These are phyloP conservation scores for Conticribra guillardii DNA, from an alignment of 108 stramenopile genomes.

Conservation along the genomic window DNA sequence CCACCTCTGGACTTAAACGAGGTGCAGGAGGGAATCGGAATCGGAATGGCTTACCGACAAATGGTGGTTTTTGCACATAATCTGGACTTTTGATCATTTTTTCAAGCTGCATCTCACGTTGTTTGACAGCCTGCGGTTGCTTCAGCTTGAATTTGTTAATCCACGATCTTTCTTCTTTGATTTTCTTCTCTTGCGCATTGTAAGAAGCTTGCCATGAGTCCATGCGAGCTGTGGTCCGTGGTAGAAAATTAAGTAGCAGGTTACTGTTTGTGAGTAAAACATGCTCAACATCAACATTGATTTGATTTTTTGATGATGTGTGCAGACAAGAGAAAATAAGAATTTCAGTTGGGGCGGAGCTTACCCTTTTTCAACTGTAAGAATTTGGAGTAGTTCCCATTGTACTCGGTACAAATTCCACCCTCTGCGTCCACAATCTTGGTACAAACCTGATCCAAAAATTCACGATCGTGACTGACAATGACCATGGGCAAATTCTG, in stretches of 20 bases:
- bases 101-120: slow-evolving; percentile 75
- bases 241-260: no score
- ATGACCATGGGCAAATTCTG: slow-evolving; percentile 97
- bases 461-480: slow-evolving; percentile 98
- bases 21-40: slow-evolving; percentile 97
- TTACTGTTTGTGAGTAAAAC: no score
- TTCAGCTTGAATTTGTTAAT: slow-evolving; percentile 91
- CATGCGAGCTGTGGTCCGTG: slow-evolving; percentile 60
- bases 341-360: no score
- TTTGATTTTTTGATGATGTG: no score
- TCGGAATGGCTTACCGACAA: slow-evolving; percentile 86
- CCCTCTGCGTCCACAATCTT: slow-evolving; percentile 96
- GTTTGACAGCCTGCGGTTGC: slow-evolving; percentile 87
- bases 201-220: slow-evolving; percentile 94
- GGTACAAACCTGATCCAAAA: slow-evolving; percentile 96
- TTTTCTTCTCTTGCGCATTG: slow-evolving; percentile 94
- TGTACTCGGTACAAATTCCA: slow-evolving; percentile 90
- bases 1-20: slow-evolving; percentile 87
- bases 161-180: slow-evolving; percentile 92
- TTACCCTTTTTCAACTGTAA: slow-evolving; percentile 86
- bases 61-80: slow-evolving; percentile 94
- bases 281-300: no score
- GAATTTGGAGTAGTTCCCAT: slow-evolving; percentile 96
- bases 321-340: no score
- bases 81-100: slow-evolving; percentile 88